These are phyloP conservation scores for Umbelopsis vinacea DNA, from an alignment of 192 early-diverging fungal genomes.

Conservation along the genomic window DNA sequence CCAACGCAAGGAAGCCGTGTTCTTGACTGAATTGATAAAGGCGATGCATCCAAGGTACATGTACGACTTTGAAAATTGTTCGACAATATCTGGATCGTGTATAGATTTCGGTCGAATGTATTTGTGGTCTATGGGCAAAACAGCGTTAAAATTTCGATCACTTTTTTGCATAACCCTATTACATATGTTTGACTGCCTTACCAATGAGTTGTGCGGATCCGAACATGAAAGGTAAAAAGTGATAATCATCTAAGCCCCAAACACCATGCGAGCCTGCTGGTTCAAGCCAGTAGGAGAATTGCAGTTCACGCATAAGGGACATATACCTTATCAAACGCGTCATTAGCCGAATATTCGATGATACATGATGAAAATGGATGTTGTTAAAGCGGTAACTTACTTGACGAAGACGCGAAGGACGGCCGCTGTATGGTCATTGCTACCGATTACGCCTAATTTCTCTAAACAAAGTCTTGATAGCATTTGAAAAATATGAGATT, in stretches of 20 bases:
- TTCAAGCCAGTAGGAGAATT: constrained; percentile 94
- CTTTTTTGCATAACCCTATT: neutral
- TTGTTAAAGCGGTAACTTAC: constrained; percentile 34
- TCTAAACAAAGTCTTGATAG: constrained; percentile 70
- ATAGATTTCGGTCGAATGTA: constrained; percentile 94
- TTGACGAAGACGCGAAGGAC: constrained; percentile 79
- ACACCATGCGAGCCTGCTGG: constrained; percentile 98
- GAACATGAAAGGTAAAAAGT: constrained; percentile 96
- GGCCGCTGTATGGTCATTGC: constrained; percentile 73
- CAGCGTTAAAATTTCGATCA: neutral
- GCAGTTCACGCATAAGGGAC: constrained; percentile 84
- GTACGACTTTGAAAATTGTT: constrained; percentile 89
- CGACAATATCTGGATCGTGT: constrained; percentile 85
- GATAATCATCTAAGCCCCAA: constrained; percentile 98
- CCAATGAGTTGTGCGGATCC: constrained; percentile 84
- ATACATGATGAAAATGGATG: neutral
- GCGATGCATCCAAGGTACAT: constrained; percentile 96
- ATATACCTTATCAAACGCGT: constrained; percentile 68
- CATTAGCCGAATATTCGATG: too few species aligned
- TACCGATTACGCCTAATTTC: constrained; percentile 69
- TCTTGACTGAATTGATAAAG: constrained; percentile 84
- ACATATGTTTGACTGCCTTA: constrained; percentile 14
- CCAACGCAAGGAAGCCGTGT: constrained; percentile 73
- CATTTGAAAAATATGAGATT: constrained; percentile 12
- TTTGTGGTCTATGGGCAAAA: constrained; percentile 69